Evolutionary conservation across 805 yeast genomes (phyloP), one percentile per base, ranked within the genome.

Genomic region (Pichia phayaonensis): DNA sequence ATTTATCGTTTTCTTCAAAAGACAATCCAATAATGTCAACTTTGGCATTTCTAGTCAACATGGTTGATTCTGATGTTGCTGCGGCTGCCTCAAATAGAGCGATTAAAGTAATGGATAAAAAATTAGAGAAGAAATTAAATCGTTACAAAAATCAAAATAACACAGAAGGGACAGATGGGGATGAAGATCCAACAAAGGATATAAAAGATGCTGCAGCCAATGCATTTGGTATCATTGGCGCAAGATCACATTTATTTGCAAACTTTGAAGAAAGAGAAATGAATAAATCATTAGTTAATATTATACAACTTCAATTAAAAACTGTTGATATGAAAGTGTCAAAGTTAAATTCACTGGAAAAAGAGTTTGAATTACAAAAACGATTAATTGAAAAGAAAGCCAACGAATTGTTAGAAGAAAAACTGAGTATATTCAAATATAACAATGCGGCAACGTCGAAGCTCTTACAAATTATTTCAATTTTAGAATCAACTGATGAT

Each of bases 11-110:
- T 46, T 80, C 88, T 38, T 79, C 88, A 42, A 80, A 84, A 27
- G 98, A 94, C 59, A 94, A 94, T 66, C 99, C 99, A 2, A 90
- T 94, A 4, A 76, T 94, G 71, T 84, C 95, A 38, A 92, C 95
- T n/a, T 76, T 94, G 55, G 84, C 96, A 15, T 94, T 90, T 66
- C 72, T 94, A 67, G 82, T 90, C 0, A 83, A 88, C 39, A 69
- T 90, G 46, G 95, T 90, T 18, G 97, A 92, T 60, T 85, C 92
- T 13, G 84, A 84, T 40, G 86, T 86, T 22, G 96, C 92, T 0
- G 80, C 82, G 50, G 89, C 90, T 12, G 95, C 95, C 34, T 84
- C 95, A 8, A 68, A 62, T 29, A 71, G 82, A 45, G 90, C 89
- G 0, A 74, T 81, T 7, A 71, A 71, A 47, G 72, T 71, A 1